Evolutionary conservation across 345 rosid species (phyloP), one percentile per base, ranked within the genome.

Genomic region (Citrus mangshanensis): DNA sequence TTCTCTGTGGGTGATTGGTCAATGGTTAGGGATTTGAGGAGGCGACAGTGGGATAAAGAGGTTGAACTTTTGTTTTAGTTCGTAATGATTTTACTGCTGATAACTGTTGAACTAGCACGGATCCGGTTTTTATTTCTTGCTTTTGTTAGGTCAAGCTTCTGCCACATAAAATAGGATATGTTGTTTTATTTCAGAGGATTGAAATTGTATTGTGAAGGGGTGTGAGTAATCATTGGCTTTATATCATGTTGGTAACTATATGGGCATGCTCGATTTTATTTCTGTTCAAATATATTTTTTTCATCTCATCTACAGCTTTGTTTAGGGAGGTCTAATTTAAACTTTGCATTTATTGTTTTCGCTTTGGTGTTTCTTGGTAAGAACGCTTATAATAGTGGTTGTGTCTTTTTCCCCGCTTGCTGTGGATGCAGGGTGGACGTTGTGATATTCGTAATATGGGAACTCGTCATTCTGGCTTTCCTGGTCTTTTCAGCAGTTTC

Each of bases 401-500:
- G 34, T 27, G n/a, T 49, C 49, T 28, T 30, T 30, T 34, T 7
- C 46, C 42, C 5, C 37, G 5, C 21, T 32, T 27, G 77, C 80
- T 73, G 64, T n/a, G 74, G 72, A 40, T 89, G 88, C 96, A 95
- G 99, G 97, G 88, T 93, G 70, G 98, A 95, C 87, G 97, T 92
- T 12, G 93, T 89, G 81, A 80, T 93, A 64, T 95, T 92, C 69
- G 98, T 93, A 21, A 87, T 95, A 84, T 95, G 97, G 99, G 99
- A 95, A 81, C 95, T 95, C 38, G 72, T 92, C 70, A 92, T 89
- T 79, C 87, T 95, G 78, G 97, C 98, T 9, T 90, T 91, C 88
- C 83, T 95, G 86, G 97, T 95, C 64, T 95, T 92, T 83, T 92
- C 98, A n/a, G 99, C 97, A 1, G 91, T 95, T 67, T 90, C 99